Percentiles rank a stretch among this genome's conserved stretches.
Evolutionary conservation across 2,329 filamentous ascomycete genomes (phyloP).

Genomic region (Ceratocystis destructans): DNA sequence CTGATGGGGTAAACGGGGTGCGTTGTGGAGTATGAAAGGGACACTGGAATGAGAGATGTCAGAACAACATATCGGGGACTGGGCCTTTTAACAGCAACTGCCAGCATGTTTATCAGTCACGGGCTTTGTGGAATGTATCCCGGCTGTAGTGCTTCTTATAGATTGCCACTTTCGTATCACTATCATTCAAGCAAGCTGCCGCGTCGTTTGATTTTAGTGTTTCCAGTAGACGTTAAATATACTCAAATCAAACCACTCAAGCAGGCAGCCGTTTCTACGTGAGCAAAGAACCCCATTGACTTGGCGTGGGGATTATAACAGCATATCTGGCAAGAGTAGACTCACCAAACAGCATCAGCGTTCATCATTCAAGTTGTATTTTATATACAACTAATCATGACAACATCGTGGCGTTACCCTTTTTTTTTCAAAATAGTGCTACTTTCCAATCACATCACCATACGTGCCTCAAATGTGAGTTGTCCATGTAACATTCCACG

Average conservation of each 20-base stretch:
- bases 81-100: background rate
- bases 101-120: background rate
- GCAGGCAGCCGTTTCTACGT: background rate
- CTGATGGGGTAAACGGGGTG: background rate
- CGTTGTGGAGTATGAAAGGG: background rate
- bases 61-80: background rate
- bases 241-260: no score
- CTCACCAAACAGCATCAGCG: no score
- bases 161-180: background rate
- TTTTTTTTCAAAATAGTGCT: no score
- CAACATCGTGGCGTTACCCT: no score
- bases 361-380: no score
- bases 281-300: no score
- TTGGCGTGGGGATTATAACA: no score
- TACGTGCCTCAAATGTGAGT: background rate
- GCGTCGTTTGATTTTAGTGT: no score
- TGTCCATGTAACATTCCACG: background rate
- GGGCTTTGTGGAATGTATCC: background rate
- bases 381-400: no score
- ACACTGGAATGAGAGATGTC: background rate
- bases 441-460: no score
- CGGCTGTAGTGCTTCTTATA: background rate
- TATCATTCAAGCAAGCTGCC: background rate
- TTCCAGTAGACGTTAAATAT: no score
- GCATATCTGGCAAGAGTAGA: no score